Percentiles rank a stretch among this genome's conserved stretches.
Evolutionary conservation across 805 yeast species (phyloP).

Genomic region (Spathaspora sp.): DNA sequence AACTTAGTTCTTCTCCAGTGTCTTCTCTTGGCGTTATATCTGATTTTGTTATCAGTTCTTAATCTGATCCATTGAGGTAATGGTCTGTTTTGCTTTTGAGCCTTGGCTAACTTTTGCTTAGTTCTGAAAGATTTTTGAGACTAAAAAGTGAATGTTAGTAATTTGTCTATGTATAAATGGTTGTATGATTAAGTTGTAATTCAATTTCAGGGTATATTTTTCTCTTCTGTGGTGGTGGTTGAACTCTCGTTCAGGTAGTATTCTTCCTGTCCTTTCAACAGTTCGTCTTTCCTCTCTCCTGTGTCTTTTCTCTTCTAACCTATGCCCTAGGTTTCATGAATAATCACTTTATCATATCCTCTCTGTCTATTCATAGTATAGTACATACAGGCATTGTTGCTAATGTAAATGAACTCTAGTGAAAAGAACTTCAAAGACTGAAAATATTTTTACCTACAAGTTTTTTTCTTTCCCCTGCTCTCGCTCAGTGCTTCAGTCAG

Average conservation of each 20-base stretch:
- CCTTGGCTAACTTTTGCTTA: conserved; percentile 99
- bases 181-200: background rate
- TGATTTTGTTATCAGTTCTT: conserved; percentile 95
- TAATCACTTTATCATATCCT: background rate
- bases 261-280: background rate
- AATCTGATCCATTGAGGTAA: conserved; percentile 99
- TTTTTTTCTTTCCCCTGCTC: background rate
- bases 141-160: conserved; percentile 36
- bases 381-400: conserved; percentile 44
- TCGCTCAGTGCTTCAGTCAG: background rate
- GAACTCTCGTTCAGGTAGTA: background rate
- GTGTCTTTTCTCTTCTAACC: too few species aligned
- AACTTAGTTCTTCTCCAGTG: conserved; percentile 99
- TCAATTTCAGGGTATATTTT: background rate
- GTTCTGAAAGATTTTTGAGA: conserved; percentile 94
- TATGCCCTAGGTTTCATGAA: background rate
- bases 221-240: background rate
- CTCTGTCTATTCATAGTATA: background rate
- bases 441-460: background rate
- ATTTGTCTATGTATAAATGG: background rate
- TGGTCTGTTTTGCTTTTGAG: conserved; percentile 98
- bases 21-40: conserved; percentile 99
- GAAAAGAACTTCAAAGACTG: conserved; percentile 1
- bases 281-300: background rate
- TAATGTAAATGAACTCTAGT: conserved; percentile 3